Evolutionary conservation across 768 basidiomycete genomes (phyloP), one percentile per base, ranked within the genome.

Genomic region (Pleurotus djamor): DNA sequence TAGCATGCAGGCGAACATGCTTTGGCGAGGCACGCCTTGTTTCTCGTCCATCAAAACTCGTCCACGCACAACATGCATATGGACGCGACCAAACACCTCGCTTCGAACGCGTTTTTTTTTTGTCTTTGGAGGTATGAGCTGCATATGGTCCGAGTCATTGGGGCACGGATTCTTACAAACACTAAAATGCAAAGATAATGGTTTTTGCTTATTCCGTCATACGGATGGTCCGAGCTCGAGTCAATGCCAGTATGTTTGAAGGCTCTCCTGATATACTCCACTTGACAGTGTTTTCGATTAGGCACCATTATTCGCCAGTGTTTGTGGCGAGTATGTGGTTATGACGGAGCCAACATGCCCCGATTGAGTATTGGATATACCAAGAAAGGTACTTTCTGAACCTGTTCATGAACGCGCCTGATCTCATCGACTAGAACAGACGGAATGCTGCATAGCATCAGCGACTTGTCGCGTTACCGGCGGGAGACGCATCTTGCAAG

Each of bases 281-380:
- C 17, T 50, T 33, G 16, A 32, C 34, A 9, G 34, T 12, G 49
- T 28, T 17, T 5, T 56, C 8, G 45, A 47, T 7, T 16, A 56
- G 54, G 54, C 54, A 56, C 54, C 54, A 56, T 34, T 5, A 50
- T 50, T 50, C 12, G 49, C 49, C 49, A 50, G 49, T 50, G 49
- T 50, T 12, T 47, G 45, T 47, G 45, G 45, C 17, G 21, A 28
- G 21, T 28, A 28, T 28, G 21, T 28, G 21, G 21, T 28, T 43
- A 36, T n/a, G 54, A 56, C 54, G 54, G 54, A 56, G 54, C 10
- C 37, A 56, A 56, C 54, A 56, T 56, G 54, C 36, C 54, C 54
- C 54, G 54, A 56, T 17, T 41, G 35, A 38, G 54, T 37, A 56
- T 56, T 56, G 32, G 16, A 56, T 43, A 45, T 56, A 56, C 54